Percentiles rank a stretch among this genome's conserved stretches.
These are phyloP conservation scores for Stagonosporopsis rhizophila DNA, from an alignment of 2,329 filamentous ascomycete genomes.

Conservation along the genomic window DNA sequence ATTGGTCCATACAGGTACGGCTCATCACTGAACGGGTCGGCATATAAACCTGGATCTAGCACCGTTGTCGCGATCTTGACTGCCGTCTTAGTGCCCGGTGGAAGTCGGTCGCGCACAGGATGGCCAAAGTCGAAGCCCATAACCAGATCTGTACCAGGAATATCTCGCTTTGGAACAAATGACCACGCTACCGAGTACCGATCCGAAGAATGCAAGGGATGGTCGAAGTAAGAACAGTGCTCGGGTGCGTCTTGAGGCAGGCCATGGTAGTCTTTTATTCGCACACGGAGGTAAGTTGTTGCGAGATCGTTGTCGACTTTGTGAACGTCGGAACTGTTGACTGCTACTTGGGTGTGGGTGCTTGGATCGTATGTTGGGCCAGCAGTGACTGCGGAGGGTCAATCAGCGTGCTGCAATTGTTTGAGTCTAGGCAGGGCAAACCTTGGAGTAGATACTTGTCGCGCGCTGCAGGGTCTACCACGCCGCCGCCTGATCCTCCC, in stretches of 20 bases:
- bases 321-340: slow-evolving; percentile 39
- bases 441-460: slow-evolving; percentile 49
- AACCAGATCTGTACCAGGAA: slow-evolving; percentile 40
- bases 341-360: slow-evolving; percentile 41
- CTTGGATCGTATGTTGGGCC: slow-evolving; percentile 44
- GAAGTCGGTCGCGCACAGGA: slow-evolving; percentile 45
- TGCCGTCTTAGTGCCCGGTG: slow-evolving; percentile 46
- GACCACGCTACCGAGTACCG: slow-evolving; percentile 48
- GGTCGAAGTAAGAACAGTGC: slow-evolving; percentile 41
- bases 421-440: not conserved
- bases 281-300: slow-evolving; percentile 42
- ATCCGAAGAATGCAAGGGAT: slow-evolving; percentile 43
- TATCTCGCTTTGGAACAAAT: slow-evolving; percentile 45
- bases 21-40: slow-evolving; percentile 47
- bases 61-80: slow-evolving; percentile 48
- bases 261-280: slow-evolving; percentile 48
- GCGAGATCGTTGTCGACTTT: slow-evolving; percentile 39
- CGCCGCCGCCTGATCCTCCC: slow-evolving; percentile 20
- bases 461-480: slow-evolving; percentile 40
- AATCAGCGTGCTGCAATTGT: not conserved
- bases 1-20: slow-evolving; percentile 49
- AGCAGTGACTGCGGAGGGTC: slow-evolving; percentile 37
- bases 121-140: slow-evolving; percentile 50
- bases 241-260: slow-evolving; percentile 40
- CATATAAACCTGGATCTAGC: slow-evolving; percentile 47